Evolutionary conservation across 2,329 filamentous ascomycete genomes (phyloP).

Genomic region (Knoxdaviesia proteae): DNA sequence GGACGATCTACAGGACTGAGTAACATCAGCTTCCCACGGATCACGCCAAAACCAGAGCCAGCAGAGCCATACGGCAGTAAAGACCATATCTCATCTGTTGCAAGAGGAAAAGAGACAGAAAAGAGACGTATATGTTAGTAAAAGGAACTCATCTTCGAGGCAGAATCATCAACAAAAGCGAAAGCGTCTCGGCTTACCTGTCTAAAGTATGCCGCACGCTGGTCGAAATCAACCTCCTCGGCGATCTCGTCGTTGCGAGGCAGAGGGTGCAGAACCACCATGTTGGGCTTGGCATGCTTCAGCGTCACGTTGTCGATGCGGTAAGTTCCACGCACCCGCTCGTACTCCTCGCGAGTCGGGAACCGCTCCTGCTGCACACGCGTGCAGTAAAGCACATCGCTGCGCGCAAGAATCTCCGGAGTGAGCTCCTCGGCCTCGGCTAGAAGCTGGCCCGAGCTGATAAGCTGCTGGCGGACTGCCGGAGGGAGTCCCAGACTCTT

Average conservation of each 20-base stretch:
- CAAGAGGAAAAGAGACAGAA: background rate
- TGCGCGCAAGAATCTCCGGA: constrained; percentile 64
- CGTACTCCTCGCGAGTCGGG: constrained; percentile 58
- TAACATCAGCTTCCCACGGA: background rate
- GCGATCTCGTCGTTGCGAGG: constrained; percentile 84
- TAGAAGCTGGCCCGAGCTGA: constrained; percentile 54
- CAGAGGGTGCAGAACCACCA: constrained; percentile 89
- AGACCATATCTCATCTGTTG: constrained; percentile 86
- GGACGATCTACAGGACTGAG: background rate
- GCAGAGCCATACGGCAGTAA: constrained; percentile 92
- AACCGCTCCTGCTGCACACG: constrained; percentile 95
- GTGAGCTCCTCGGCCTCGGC: constrained; percentile 61
- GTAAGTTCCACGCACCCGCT: constrained; percentile 72
- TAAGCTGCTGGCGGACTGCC: constrained; percentile 52
- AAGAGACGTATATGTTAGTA: background rate
- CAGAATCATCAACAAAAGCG: background rate
- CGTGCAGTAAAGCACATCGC: constrained; percentile 92
- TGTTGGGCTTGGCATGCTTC: constrained; percentile 76
- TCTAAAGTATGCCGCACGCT: constrained; percentile 92
- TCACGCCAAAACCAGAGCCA: constrained; percentile 65
- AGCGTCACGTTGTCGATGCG: constrained; percentile 78
- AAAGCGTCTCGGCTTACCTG: constrained; percentile 47
- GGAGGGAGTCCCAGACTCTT: constrained; percentile 55
- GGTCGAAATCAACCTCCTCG: constrained; percentile 94
- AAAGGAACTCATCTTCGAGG: background rate